Evolutionary conservation across 495 filamentous ascomycete species (phyloP).

Genomic region (Monascus purpureus): DNA sequence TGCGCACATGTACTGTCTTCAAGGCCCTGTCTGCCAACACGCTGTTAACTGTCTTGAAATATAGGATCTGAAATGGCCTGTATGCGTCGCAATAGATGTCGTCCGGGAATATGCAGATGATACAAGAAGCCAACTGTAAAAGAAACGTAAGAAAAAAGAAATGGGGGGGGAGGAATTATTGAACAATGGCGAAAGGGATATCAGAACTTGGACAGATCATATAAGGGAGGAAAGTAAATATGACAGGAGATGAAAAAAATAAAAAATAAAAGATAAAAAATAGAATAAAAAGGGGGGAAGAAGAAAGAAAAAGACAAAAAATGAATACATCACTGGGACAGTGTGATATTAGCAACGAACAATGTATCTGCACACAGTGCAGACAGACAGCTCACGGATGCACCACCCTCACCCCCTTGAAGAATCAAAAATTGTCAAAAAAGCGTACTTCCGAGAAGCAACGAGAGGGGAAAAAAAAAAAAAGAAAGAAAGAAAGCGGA

Average conservation of each 20-base stretch:
- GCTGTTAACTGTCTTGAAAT: background rate
- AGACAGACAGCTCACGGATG: too few relatives aligned
- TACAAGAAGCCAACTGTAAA: slow-evolving; percentile 6
- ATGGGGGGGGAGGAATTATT: too few relatives aligned
- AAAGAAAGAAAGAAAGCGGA: background rate
- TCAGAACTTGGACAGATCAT: background rate
- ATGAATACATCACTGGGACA: too few relatives aligned
- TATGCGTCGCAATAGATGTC: slow-evolving; percentile 1
- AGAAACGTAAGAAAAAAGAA: slow-evolving; percentile 13
- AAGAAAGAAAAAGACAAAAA: too few relatives aligned
- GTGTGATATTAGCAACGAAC: too few relatives aligned
- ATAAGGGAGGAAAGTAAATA: background rate
- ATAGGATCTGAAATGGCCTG: slow-evolving; percentile 1
- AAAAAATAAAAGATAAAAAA: too few relatives aligned
- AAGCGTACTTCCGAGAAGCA: background rate
- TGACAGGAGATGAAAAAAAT: background rate
- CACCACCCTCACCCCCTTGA: too few relatives aligned
- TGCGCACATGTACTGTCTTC: background rate
- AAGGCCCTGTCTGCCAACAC: slow-evolving; percentile 1
- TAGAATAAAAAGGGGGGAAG: too few relatives aligned
- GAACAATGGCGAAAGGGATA: slow-evolving; percentile 20
- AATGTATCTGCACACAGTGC: too few relatives aligned
- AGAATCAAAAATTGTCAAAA: background rate
- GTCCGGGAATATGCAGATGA: background rate
- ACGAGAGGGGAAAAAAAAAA: background rate